phyloP scores from a whole-genome alignment of 441 rosid genomes.

The Corymbia citriodora region DNA sequence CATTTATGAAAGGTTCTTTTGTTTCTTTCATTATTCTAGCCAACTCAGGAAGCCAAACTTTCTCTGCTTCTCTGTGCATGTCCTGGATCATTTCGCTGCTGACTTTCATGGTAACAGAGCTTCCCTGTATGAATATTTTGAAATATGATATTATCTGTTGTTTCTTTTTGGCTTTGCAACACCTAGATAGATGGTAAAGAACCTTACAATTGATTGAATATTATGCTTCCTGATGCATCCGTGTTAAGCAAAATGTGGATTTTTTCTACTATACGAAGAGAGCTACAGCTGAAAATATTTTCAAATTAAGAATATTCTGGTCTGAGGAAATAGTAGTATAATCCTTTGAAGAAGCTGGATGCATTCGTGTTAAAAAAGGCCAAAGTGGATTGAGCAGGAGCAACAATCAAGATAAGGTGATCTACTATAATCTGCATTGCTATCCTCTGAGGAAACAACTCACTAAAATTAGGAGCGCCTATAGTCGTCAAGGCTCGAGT shows the following conservation, averaged over 20 bases:
- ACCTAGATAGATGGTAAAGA: background rate
- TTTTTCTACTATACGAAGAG: background rate
- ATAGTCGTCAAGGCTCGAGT: background rate
- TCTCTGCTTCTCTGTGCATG: constrained; percentile 56
- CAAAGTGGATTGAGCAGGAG: background rate
- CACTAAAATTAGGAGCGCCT: background rate
- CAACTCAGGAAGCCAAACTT: constrained; percentile 52
- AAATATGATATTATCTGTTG: background rate
- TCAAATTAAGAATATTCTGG: background rate
- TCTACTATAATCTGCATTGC: background rate
- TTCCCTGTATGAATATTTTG: constrained; percentile 27
- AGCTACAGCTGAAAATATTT: background rate
- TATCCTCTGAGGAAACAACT: background rate
- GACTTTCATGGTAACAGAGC: constrained; percentile 64
- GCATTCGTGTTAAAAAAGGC: background rate
- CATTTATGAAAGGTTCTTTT: constrained; percentile 64
- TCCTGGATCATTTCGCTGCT: constrained; percentile 37
- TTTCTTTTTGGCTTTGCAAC: background rate
- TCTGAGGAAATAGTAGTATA: background rate
- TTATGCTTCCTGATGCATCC: background rate
- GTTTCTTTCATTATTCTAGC: constrained; percentile 56
- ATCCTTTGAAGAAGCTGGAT: background rate
- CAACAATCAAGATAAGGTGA: background rate
- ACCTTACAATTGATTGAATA: background rate
- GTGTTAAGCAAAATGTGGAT: background rate